These are phyloP conservation scores for Metarhizium humberi DNA, from an alignment of 2,329 filamentous ascomycete species.

Conservation along the genomic window DNA sequence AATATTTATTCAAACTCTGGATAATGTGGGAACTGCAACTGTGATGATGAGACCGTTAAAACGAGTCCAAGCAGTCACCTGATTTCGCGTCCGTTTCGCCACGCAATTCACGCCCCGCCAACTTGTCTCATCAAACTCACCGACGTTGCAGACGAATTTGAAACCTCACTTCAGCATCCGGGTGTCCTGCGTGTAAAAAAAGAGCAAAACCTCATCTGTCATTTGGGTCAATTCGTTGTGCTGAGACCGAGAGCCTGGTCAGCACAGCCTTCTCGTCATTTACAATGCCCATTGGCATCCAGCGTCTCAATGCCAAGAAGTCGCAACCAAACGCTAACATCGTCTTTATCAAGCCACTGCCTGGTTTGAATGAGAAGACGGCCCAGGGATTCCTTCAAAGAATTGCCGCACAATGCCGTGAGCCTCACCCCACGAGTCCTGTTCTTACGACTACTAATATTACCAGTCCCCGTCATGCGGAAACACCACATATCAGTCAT, in stretches of 20 bases:
- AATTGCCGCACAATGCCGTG: slow-evolving; percentile 71
- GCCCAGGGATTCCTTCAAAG: slow-evolving; percentile 65
- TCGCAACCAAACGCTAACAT: slow-evolving; percentile 70
- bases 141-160: background rate
- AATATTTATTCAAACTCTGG: no score
- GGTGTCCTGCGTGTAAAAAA: background rate
- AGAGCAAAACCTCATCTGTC: background rate
- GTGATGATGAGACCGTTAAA: no score
- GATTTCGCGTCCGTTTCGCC: slow-evolving; percentile 10
- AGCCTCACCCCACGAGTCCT: slow-evolving; percentile 12
- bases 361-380: slow-evolving; percentile 50
- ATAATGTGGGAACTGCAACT: no score
- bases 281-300: slow-evolving; percentile 66
- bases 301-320: slow-evolving; percentile 66
- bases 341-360: slow-evolving; percentile 75
- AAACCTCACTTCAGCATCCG: background rate
- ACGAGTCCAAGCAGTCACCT: slow-evolving; percentile 8
- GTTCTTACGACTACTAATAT: background rate
- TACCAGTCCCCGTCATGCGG: slow-evolving; percentile 57
- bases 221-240: background rate
- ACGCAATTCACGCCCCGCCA: background rate
- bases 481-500: slow-evolving; percentile 55
- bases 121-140: background rate
- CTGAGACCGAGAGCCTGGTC: background rate
- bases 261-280: background rate